A percentile compares a stretch with the other conserved stretches of the same genome.
phyloP scores from a whole-genome alignment of 306 rosid species.

The Morella rubra region DNA sequence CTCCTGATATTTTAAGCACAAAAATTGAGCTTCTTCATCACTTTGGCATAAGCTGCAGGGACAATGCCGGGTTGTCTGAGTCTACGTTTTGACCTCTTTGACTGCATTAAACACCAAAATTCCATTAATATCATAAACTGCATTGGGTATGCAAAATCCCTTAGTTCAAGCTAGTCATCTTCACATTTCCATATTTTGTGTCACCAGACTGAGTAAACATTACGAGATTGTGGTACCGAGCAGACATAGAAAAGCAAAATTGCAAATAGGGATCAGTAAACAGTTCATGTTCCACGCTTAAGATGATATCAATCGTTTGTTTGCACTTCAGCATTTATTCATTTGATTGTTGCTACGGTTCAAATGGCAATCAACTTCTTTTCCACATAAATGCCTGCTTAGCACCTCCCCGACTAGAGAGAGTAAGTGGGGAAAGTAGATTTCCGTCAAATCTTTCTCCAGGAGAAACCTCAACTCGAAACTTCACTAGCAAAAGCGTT shows the following conservation, averaged over 20 bases:
- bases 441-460: neutral
- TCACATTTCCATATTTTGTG: neutral
- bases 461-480: neutral
- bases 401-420: neutral
- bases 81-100: constrained; percentile 83
- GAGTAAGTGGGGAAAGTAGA: neutral
- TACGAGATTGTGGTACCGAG: neutral
- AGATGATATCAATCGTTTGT: neutral
- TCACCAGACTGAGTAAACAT: neutral
- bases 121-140: constrained; percentile 20
- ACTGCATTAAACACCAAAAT: constrained; percentile 58
- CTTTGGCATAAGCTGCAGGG: constrained; percentile 77
- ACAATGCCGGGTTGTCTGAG: constrained; percentile 67
- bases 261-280: neutral
- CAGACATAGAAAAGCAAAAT: neutral
- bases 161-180: neutral
- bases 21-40: constrained; percentile 90
- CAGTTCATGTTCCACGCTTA: neutral
- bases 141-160: neutral
- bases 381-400: neutral
- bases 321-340: neutral
- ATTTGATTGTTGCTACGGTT: neutral
- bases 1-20: constrained; percentile 41
- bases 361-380: neutral
- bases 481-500: neutral